Percentiles rank a stretch among this genome's conserved stretches.
These are phyloP conservation scores for Aplosporella prunicola DNA, from an alignment of 2,329 filamentous ascomycete species.

Conservation along the genomic window DNA sequence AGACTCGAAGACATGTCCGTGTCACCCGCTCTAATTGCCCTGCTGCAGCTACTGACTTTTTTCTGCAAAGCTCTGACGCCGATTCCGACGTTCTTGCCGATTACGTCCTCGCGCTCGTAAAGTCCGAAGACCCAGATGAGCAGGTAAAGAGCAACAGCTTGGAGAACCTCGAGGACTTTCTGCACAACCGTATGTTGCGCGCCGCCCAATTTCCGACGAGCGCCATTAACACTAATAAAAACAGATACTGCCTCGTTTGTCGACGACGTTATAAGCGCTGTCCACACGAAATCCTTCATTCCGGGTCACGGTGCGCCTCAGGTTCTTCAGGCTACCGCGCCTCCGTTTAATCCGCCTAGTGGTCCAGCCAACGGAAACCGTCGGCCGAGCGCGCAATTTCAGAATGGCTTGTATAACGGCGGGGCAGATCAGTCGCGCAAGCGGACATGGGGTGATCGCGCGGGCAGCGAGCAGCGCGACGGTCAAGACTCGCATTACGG, in stretches of 20 bases:
- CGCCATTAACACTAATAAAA: background rate
- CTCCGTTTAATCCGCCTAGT: constrained; percentile 18
- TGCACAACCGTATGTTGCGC: constrained; percentile 51
- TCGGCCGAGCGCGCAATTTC: constrained; percentile 13
- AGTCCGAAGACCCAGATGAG: constrained; percentile 57
- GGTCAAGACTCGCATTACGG: constrained; percentile 31
- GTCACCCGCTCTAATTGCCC: background rate
- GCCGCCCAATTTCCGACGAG: constrained; percentile 1
- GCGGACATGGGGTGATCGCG: constrained; percentile 47
- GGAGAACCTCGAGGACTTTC: constrained; percentile 64
- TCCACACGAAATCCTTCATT: constrained; percentile 45
- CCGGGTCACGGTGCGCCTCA: constrained; percentile 22
- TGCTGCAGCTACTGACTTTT: constrained; percentile 3
- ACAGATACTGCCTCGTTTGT: constrained; percentile 55
- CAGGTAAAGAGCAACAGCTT: constrained; percentile 59
- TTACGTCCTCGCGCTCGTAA: constrained; percentile 70
- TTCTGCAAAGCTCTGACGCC: constrained; percentile 55
- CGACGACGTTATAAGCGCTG: constrained; percentile 58
- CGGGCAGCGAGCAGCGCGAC: constrained; percentile 34
- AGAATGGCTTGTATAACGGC: constrained; percentile 13
- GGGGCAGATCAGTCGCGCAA: constrained; percentile 38
- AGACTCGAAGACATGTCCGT: constrained; percentile 65
- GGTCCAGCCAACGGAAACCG: constrained; percentile 15
- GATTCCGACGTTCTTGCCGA: constrained; percentile 76
- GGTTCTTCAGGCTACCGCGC: constrained; percentile 19